Evolutionary conservation across 2,329 filamentous ascomycete genomes (phyloP), one percentile per base, ranked within the genome.

Genomic region (Xylaria multiplex): DNA sequence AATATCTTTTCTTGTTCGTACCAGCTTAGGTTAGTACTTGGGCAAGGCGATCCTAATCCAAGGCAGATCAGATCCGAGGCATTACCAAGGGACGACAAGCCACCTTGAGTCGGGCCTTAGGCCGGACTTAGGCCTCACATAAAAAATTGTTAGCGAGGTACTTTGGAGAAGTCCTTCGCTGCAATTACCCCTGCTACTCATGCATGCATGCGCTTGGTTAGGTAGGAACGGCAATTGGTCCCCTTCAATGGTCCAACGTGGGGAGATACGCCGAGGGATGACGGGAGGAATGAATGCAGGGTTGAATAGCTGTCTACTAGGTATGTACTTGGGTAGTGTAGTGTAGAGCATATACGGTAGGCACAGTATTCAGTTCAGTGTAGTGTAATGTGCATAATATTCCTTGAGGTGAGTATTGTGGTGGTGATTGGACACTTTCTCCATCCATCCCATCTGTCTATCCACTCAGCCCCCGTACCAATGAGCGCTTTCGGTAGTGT

Each of bases 61-160:
- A 35, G 13, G 22, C 30, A 40, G 37, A 40, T 40, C 37, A 27
- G 27, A 27, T 27, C 27, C 27, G 27, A 27, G 27, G 27, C 27
- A 27, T 27, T 27, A 27, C 27, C 40, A 45, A 49, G 30, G 30
- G 13, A 27, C 22, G 19, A 40, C 24, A n/a, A 32, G 42, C 40
- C 19, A 42, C 22, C 11, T 55, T 13, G 3, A 30, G 27, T 43
- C 37, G 42, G 16, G 35, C 27, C 48, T 42, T 32, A 13, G 13
- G 27, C 27, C 27, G 27, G 27, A 27, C 27, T 27, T 27, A 27
- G 24, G 49, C 37, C 32, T 52, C 48, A 27, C 54, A 58, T 45
- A n/a, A 37, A 62, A 62, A 65, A 68, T 27, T 57, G 59, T 59
- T 68, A 65, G 62, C 49, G 62, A 46, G 53, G 13, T 50, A 63